A percentile compares a stretch with the other conserved stretches of the same genome.
Conservation (phyloP, 2,329 filamentous ascomycete genomes). For the Fusarium gaditjirri region DNA sequence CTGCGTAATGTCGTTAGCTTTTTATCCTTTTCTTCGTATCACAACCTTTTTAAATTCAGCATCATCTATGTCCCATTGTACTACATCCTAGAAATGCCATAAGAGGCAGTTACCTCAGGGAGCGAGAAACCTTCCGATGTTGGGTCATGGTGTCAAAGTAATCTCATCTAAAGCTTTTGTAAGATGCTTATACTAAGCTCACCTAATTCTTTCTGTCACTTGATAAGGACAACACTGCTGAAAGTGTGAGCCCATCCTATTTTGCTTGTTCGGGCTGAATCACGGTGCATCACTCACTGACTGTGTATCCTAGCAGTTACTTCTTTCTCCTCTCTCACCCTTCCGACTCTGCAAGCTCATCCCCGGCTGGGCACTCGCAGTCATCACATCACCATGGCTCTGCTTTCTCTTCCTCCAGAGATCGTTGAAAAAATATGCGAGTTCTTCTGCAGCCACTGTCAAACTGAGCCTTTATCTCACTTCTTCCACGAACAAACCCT, state of each 20-base stretch:
- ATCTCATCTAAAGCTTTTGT: too few species aligned
- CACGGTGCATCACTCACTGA: too few species aligned
- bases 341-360: neutral
- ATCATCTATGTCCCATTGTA: neutral
- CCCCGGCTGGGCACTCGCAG: fast-evolving
- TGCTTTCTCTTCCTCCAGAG: neutral
- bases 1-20: fast-evolving
- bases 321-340: neutral
- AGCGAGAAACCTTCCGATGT: too few species aligned
- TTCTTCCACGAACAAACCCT: fast-evolving
- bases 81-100: neutral
- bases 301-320: too few species aligned
- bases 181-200: too few species aligned
- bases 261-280: neutral
- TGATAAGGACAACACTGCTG: neutral
- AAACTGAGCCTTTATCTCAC: fast-evolving
- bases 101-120: neutral
- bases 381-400: neutral
- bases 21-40: fast-evolving
- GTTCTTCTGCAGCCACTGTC: fast-evolving
- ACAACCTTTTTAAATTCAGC: neutral
- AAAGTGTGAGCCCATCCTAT: neutral
- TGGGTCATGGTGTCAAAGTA: too few species aligned
- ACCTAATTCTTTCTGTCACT: too few species aligned
- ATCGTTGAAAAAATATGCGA: neutral